phyloP scores from a whole-genome alignment of 148 eudicot genomes.

The Chenopodium berlandieri region DNA sequence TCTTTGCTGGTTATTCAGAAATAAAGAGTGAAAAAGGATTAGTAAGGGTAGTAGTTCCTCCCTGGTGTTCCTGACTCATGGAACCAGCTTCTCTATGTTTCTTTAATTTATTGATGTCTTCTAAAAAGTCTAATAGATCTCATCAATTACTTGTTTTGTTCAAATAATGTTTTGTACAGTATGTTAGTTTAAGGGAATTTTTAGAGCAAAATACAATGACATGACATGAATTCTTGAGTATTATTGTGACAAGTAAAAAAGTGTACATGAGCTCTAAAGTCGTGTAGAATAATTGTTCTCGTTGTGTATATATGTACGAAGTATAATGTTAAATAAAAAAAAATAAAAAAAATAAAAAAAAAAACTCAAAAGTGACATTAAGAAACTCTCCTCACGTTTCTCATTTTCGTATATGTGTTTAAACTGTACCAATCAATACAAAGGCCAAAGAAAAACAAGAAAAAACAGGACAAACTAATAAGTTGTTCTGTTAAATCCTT shows the following conservation, averaged over 20 bases:
- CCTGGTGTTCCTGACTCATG: constrained; percentile 71
- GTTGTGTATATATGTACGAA: too few species aligned
- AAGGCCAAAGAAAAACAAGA: background rate
- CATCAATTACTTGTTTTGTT: background rate
- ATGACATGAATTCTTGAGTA: background rate
- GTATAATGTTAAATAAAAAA: too few species aligned
- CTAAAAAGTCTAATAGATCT: background rate
- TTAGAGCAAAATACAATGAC: background rate
- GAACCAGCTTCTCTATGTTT: constrained; percentile 64
- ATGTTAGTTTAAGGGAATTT: background rate
- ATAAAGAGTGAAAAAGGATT: too few species aligned
- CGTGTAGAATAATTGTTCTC: too few species aligned
- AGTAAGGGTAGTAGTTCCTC: too few species aligned
- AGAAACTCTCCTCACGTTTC: background rate
- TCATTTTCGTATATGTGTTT: background rate
- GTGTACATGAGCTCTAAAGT: background rate
- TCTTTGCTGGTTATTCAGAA: constrained; percentile 51
- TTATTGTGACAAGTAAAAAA: background rate
- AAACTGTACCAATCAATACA: background rate
- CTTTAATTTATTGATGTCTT: constrained; percentile 26
- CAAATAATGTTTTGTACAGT: background rate
- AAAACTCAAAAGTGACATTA: background rate
- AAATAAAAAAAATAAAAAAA: too few species aligned
- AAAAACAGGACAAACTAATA: background rate
- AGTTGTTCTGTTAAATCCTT: background rate